Evolutionary conservation across 2,329 filamentous ascomycete genomes (phyloP).

Genomic region (Corniculantispora saksenae): DNA sequence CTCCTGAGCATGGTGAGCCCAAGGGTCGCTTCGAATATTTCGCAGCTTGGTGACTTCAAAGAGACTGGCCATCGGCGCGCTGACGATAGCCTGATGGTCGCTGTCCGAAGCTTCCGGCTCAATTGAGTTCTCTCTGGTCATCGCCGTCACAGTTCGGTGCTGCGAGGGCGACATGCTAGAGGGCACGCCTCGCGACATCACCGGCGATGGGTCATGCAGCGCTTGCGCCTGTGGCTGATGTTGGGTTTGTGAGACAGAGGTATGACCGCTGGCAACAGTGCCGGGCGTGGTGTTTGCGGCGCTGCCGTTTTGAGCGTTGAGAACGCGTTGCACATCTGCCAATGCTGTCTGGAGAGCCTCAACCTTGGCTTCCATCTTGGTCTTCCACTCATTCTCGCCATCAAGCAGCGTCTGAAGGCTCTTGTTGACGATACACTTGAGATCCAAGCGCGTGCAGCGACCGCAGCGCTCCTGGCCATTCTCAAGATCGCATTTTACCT

Average conservation of each 20-base stretch:
- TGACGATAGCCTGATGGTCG: constrained; percentile 32
- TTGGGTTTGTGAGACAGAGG: constrained; percentile 5
- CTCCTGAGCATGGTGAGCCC: constrained; percentile 20
- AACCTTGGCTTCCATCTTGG: constrained; percentile 31
- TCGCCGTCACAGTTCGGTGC: constrained; percentile 28
- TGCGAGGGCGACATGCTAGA: constrained; percentile 23
- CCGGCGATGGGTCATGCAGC: background rate
- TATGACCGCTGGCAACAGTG: background rate
- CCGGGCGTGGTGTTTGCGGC: background rate
- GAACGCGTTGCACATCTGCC: constrained; percentile 27
- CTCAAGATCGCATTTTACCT: constrained; percentile 56
- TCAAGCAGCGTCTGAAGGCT: constrained; percentile 57
- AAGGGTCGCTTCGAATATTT: constrained; percentile 34
- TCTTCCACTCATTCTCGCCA: constrained; percentile 50
- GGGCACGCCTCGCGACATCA: background rate
- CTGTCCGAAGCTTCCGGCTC: constrained; percentile 26
- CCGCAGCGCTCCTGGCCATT: constrained; percentile 46
- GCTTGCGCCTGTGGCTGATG: background rate
- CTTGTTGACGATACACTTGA: constrained; percentile 56
- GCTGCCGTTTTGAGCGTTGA: constrained; percentile 23
- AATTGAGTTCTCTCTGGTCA: constrained; percentile 35
- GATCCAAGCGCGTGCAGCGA: constrained; percentile 49
- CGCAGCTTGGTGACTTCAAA: constrained; percentile 35
- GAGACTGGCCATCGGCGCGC: constrained; percentile 35
- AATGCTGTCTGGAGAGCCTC: constrained; percentile 29